Percentiles rank a stretch among this genome's conserved stretches.
These are phyloP conservation scores for Ramaria rubella DNA, from an alignment of 768 basidiomycete genomes.

Conservation along the genomic window DNA sequence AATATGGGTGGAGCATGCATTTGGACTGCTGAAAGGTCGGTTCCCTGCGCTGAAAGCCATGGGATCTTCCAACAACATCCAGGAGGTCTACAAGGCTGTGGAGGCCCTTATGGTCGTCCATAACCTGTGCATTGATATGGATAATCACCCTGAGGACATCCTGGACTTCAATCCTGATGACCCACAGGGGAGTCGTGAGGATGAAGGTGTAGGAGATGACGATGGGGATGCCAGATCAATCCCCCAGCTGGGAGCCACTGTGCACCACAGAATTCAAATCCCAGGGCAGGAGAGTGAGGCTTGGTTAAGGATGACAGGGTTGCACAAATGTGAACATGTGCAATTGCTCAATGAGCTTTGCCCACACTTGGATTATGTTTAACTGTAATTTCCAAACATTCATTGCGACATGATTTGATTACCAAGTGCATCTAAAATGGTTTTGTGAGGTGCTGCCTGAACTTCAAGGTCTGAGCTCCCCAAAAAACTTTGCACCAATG, in stretches of 20 bases:
- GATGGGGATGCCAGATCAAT: no score
- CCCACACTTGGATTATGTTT: no score
- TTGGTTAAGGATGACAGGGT: neutral
- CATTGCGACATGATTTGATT: neutral
- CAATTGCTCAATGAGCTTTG: neutral
- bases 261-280: neutral
- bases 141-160: neutral
- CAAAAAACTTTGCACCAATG: neutral
- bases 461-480: neutral
- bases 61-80: neutral
- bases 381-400: neutral
- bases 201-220: neutral
- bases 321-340: neutral
- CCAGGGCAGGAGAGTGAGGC: neutral
- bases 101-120: neutral
- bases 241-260: neutral
- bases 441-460: neutral
- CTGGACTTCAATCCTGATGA: neutral
- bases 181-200: no score
- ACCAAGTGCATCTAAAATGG: neutral
- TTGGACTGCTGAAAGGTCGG: neutral
- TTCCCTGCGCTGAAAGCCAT: conserved; percentile 1
- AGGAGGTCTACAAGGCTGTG: neutral
- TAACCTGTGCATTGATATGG: neutral
- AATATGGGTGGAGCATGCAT: conserved; percentile 1